Base-by-base conservation (phyloP, 768 basidiomycete genomes). In the button mushroom (Agaricus bisporus) region DNA sequence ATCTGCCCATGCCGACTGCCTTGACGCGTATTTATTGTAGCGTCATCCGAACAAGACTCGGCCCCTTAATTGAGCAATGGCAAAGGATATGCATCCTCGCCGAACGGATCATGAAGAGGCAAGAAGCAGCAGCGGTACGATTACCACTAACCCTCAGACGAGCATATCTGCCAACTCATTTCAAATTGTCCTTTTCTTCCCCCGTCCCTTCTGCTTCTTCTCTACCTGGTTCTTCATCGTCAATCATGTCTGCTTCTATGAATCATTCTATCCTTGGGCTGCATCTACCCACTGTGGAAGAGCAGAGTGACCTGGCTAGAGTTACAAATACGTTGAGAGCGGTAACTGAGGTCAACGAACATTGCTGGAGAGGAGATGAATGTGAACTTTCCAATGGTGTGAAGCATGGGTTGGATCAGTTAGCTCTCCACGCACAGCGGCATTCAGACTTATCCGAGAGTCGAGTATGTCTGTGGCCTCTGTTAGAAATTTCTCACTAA, bases 61-160 rank as follows among this genome's bases (percentile, higher is more conserved):
- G 72, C 41, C 74, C 82, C 2, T 72, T 95, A 38, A 88, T 98
- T 55, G 92, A 92, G 55, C 85, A 90, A 56, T 97, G 94, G 91
- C 90, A 94, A 61, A 85, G 87, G 62, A 85, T 98, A 64, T 91
- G 90, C 66, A 71, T 90, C 52, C 77, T 93, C 51, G 80, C 86
- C 17, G 95, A 98, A 70, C 86, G 93, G 56, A 80, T 91, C 58
- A 80, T 95, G 51, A 91, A 86, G 69, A 82, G 95, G 70, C 83
- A 91, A 63, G 89, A 95, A 77, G 88, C 91, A 71, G 87, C 89
- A 74, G 86, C 89, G 78, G 91, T 89, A 87, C 81, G 90, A 75
- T 70, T 67, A 69, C 73, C 74, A 73, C 74, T 82, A 73, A 76
- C 77, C 73, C 75, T 80, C 70, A 77, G 75, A 74, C 80, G 78